Evolutionary conservation across 768 basidiomycete genomes (phyloP).

Genomic region (Vishniacozyma victoriae): DNA sequence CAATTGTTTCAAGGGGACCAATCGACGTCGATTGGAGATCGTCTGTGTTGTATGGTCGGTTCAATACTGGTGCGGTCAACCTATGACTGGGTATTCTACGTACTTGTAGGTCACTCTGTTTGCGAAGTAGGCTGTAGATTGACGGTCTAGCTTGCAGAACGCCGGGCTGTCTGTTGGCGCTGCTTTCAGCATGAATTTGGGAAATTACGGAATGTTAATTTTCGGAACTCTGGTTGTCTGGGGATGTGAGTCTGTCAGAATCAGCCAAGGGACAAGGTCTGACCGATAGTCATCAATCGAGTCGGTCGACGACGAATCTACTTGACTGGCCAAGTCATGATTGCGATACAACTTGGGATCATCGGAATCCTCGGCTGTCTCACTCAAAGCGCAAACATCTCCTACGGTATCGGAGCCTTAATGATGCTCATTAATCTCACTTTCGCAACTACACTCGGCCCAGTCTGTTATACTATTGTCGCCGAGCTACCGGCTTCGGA

Average conservation of each 20-base stretch:
- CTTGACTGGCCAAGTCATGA: conserved; percentile 12
- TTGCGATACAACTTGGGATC: conserved; percentile 34
- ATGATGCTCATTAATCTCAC: conserved; percentile 39
- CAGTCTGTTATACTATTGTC: conserved; percentile 41
- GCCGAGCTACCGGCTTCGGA: conserved; percentile 41
- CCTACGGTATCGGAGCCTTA: conserved; percentile 25
- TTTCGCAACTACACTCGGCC: conserved; percentile 25
- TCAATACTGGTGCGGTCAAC: not conserved
- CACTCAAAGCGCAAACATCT: conserved; percentile 2
- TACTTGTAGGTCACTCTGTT: too few species aligned
- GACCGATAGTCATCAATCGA: conserved; percentile 40
- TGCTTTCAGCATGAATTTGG: conserved; percentile 6
- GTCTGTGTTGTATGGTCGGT: conserved; percentile 1
- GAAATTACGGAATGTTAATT: conserved; percentile 24
- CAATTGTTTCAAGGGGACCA: conserved; percentile 11
- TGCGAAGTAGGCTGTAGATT: too few species aligned
- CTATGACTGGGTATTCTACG: conserved; percentile 1
- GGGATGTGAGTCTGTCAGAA: conserved; percentile 1
- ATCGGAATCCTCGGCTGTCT: conserved; percentile 35
- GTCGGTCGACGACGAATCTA: conserved; percentile 1
- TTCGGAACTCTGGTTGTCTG: conserved; percentile 32
- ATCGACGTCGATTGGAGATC: conserved; percentile 9
- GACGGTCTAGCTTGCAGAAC: not conserved
- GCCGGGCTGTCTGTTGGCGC: conserved; percentile 6
- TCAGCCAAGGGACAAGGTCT: too few species aligned